Evolutionary conservation across 441 rosid genomes (phyloP), one percentile per base, ranked within the genome.

Genomic region (Metrosideros polymorpha): DNA sequence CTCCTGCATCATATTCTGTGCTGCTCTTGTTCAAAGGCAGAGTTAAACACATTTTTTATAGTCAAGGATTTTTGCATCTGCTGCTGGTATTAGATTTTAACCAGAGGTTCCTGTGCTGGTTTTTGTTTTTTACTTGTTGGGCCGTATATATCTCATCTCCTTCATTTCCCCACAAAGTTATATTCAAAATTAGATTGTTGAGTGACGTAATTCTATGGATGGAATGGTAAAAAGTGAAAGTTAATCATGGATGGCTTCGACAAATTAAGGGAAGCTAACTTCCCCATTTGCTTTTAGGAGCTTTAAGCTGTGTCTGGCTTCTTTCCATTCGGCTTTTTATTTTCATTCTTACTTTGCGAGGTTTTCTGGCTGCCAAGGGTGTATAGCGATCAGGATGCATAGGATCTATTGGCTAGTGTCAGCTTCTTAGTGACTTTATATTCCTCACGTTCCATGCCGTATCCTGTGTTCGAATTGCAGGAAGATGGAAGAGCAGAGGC

Each of bases 401-500:
- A 19, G 45, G 77, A 66, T 19, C 7, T 35, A 66, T 61, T 61
- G 1, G 75, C 77, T 66, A 18, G 77, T 18, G 14, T 35, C 77
- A 66, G 27, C 83, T 82, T 79, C 32, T 27, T 82, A 5, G 54
- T 32, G 39, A 27, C 84, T 82, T 10, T 54, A 39, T 45, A 25
- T 12, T 43, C 32, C 61, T 54, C 49, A 24, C 22, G n/a, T 35
- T 76, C 39, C 25, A 10, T 43, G 52, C 13, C 50, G 61, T 39
- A 15, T 63, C 77, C 59, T 86, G 82, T 56, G 82, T 71, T 82
- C 50, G 55, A 63, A 61, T 90, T 89, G 61, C 90, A 97, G 99
- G 96, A 97, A 94, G 93, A 87, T 88, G 86, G 99, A 97, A 82
- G 99, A 97, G 91, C 98, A 94, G 91, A 97, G 92, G 92, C 99